Evolutionary conservation across 2,329 filamentous ascomycete genomes (phyloP).

Genomic region (Amphichorda felina): DNA sequence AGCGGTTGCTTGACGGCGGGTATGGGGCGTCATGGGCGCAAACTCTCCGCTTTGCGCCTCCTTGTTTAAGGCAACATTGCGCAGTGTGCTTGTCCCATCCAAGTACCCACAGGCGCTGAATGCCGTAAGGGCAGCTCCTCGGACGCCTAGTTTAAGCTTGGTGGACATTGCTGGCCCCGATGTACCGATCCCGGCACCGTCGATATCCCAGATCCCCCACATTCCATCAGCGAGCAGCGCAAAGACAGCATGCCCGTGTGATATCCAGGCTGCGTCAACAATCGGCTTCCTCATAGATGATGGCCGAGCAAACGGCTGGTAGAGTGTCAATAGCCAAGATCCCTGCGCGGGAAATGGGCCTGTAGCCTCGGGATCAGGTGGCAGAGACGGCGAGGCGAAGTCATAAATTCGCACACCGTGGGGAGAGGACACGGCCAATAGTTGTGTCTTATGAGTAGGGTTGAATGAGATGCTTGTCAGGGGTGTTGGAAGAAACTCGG

Average conservation of each 20-base stretch:
- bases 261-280: constrained; percentile 51
- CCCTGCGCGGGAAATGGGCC: constrained; percentile 44
- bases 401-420: constrained; percentile 52
- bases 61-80: constrained; percentile 24
- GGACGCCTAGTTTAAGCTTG: constrained; percentile 37
- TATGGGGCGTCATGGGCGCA: constrained; percentile 53
- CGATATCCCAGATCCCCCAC: constrained; percentile 58
- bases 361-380: constrained; percentile 35
- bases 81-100: constrained; percentile 45
- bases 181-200: constrained; percentile 38
- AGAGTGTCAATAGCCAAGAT: constrained; percentile 53
- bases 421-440: constrained; percentile 42
- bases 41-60: constrained; percentile 35
- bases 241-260: constrained; percentile 46
- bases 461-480: constrained; percentile 49
- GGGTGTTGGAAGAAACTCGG: constrained; percentile 42
- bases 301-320: constrained; percentile 40
- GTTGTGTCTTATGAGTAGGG: constrained; percentile 37
- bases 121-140: constrained; percentile 44
- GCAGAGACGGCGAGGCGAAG: constrained; percentile 40
- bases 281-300: constrained; percentile 43
- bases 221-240: constrained; percentile 49
- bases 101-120: constrained; percentile 49
- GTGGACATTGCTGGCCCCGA: constrained; percentile 31
- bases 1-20: constrained; percentile 38